Evolutionary conservation across 2,329 filamentous ascomycete genomes (phyloP).

Genomic region (Parascedosporium putredinis): DNA sequence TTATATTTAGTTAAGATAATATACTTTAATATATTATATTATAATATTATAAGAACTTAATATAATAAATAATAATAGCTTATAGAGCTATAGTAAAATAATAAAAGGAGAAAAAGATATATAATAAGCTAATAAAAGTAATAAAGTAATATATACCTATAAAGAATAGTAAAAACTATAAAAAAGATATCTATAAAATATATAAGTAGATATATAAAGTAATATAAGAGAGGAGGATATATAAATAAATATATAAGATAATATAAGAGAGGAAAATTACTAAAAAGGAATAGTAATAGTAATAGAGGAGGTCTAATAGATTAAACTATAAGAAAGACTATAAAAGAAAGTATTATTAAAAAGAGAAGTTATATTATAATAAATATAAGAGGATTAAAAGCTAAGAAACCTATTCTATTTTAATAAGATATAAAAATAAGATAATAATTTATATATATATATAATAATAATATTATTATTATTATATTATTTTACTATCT

Average conservation of each 20-base stretch:
- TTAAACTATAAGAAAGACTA: not conserved
- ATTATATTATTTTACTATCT: not conserved
- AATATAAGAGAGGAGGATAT: no score
- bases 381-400: no score
- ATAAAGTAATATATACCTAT: no score
- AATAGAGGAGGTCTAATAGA: not conserved
- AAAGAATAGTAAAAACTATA: not conserved
- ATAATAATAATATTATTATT: not conserved
- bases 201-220: constrained; percentile 4
- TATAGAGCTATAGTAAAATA: not conserved
- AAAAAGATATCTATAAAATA: constrained; percentile 3
- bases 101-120: not conserved
- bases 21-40: not conserved
- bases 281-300: not conserved
- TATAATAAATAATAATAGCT: not conserved
- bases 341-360: no score
- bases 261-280: constrained; percentile 4
- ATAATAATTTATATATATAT: no score
- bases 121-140: no score
- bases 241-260: no score
- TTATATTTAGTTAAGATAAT: not conserved
- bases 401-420: no score
- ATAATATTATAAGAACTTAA: not conserved
- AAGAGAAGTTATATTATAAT: no score
- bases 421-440: no score